Evolutionary conservation across 2,329 filamentous ascomycete genomes (phyloP), one percentile per base, ranked within the genome.

Genomic region (Fusarium piperis): DNA sequence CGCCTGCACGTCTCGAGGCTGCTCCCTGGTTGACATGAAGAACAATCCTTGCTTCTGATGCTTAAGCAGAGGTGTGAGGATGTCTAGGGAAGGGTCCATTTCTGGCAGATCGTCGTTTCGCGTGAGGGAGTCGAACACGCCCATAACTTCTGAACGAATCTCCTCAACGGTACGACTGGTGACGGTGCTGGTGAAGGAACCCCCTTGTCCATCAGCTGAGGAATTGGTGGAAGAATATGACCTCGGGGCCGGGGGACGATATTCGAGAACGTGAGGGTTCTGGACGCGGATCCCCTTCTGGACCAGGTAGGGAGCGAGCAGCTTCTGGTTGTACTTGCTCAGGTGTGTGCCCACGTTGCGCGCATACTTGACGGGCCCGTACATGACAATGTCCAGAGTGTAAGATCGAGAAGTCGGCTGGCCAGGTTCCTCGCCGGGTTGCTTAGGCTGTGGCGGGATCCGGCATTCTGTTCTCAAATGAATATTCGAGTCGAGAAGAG

Each of bases 21-120:
- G 88, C 81, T 98, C 95, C 69, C 93, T 92, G 20, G 89, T 88
- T 11, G 86, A 90, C 92, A 98, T 94, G 78, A 97, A 98, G 78
- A 91, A 90, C 0, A 98, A 86, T 0, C 93, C 95, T 81, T 98
- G 94, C 79, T 94, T 96, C 80, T 98, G 95, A 81, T 98, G 95
- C 64, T 88, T 87, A 44, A 98, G 89, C 18, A 98, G 83, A 30
- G 89, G 85, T 0, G 91, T 94, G 62, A 87, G 86, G 59, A 96
- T 87, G 8, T 84, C 81, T 3, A 82, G 71, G 59, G 89, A 86
- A 0, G 93, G 88, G 5, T 95, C 90, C 83, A 92, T 90, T 71
- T 91, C 88, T 0, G 93, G 92, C 8, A 98, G 83, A 66, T 94
- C 90, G 62, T 97, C 92, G 11, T 88, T 90, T 74, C 91, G 91